These are phyloP conservation scores for Trichophyton verrucosum DNA, from an alignment of 2,329 filamentous ascomycete genomes.

Conservation along the genomic window DNA sequence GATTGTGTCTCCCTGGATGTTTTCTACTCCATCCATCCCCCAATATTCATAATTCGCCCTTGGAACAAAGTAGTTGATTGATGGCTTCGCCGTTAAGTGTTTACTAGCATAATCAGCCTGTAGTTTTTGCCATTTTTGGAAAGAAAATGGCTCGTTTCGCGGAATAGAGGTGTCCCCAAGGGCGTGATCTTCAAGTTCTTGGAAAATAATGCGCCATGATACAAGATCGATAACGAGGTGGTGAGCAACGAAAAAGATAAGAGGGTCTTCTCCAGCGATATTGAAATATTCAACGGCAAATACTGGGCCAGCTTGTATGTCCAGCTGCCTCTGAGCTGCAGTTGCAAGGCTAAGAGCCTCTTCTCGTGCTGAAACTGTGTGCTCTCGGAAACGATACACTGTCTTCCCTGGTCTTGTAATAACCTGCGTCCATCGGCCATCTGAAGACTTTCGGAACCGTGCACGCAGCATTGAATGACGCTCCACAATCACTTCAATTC, in stretches of 20 bases:
- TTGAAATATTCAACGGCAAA: conserved; percentile 4
- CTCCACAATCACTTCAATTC: conserved; percentile 8
- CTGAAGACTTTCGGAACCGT: not conserved
- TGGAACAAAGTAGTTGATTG: conserved; percentile 19
- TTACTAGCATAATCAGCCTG: conserved; percentile 17
- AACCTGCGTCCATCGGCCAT: conserved; percentile 12
- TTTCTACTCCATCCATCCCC: conserved; percentile 23
- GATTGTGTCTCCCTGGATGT: not conserved
- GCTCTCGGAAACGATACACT: not conserved
- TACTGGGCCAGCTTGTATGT: conserved; percentile 20
- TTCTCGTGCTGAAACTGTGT: conserved; percentile 3
- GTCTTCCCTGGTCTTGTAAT: conserved; percentile 2
- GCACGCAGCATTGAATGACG: conserved; percentile 5
- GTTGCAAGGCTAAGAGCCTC: conserved; percentile 11
- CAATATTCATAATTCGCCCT: conserved; percentile 23
- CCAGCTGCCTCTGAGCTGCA: conserved; percentile 20
- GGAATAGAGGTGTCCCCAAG: conserved; percentile 18
- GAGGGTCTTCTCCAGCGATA: not conserved
- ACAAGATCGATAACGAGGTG: conserved; percentile 15
- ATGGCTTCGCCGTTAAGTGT: not conserved
- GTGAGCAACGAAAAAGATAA: conserved; percentile 10
- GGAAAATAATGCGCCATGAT: conserved; percentile 15
- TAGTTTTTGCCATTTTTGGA: conserved; percentile 27
- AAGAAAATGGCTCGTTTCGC: conserved; percentile 22
- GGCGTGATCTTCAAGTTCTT: conserved; percentile 12